Conservation (phyloP, 306 rosid species). For the Betula pendula region DNA sequence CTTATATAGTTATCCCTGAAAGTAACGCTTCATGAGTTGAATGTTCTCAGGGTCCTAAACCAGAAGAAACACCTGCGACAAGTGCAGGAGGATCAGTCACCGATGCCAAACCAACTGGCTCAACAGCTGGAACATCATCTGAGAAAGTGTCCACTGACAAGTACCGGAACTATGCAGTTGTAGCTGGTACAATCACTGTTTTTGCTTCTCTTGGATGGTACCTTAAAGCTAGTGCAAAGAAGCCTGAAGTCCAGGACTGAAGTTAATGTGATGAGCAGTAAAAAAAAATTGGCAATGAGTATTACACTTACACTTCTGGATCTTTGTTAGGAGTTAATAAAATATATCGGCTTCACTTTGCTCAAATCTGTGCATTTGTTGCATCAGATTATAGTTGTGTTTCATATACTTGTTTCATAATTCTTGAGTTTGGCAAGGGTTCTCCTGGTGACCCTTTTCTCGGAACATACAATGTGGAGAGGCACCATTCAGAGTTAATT, state of each 20-base stretch:
- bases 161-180: conserved; percentile 81
- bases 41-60: conserved; percentile 70
- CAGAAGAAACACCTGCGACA: conserved; percentile 51
- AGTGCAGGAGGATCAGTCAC: conserved; percentile 56
- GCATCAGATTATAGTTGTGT: not conserved
- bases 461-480: not conserved
- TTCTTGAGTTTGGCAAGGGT: conserved; percentile 4
- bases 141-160: conserved; percentile 77
- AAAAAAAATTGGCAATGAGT: conserved; percentile 2
- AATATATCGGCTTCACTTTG: not conserved
- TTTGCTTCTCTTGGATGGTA: conserved; percentile 81
- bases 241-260: conserved; percentile 90
- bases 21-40: conserved; percentile 20
- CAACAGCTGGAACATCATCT: conserved; percentile 51
- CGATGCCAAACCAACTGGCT: conserved; percentile 57
- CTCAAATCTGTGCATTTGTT: not conserved
- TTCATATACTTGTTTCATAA: not conserved
- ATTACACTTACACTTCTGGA: not conserved
- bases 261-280: conserved; percentile 10
- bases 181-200: conserved; percentile 68
- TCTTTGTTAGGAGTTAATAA: conserved; percentile 18
- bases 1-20: not conserved
- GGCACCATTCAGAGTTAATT: not conserved
- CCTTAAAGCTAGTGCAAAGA: conserved; percentile 73
- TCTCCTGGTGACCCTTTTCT: not conserved